Base-by-base conservation (phyloP, 2,329 filamentous ascomycete genomes). In the Apiospora marii region DNA sequence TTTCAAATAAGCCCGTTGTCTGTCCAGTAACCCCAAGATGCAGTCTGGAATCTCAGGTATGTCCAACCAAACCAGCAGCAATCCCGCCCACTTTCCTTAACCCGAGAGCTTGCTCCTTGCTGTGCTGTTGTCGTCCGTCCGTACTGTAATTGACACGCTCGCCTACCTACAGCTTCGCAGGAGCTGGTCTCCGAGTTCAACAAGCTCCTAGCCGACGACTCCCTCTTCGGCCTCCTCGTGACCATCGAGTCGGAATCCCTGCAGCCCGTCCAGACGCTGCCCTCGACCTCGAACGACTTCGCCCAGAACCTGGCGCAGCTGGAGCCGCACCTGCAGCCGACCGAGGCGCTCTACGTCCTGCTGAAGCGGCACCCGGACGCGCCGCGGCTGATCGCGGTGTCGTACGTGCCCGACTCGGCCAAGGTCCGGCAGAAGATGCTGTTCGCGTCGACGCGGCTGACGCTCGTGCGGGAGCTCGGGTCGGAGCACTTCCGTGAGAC, bases 371-470 rank as follows among this genome's bases (percentile, higher is more conserved):
- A 92, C 81, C 86, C 90, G 70, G 80, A 82, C 49, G 82, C 85
- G 4, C 89, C 88, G n/a, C 83, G 82, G 75, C 90, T 95, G 75
- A 84, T 93, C 37, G 92, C 92, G 67, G 85, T 95, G 48, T 94
- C 93, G 48, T 96, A 95, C 81, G 91, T 96, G 7, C 94, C 94
- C 37, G 93, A 96, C 82, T 80, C 89, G 0, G 94, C 94, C 51
- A 92, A 92, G 41, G 93, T 96, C 72, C 91, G 94, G 51, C 92
- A 94, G 81, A 96, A 96, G 87, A 96, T 94, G 92, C 88, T 96
- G 30, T 95, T 96, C 81, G 93, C 94, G 7, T 90, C 91, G 34
- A 95, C 94, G 41, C 89, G 93, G 13, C 85, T 95, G 77, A 93
- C 93, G 0, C 87, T 96, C 1, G 89, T 92, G 69, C 89, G 93